A percentile compares a stretch with the other conserved stretches of the same genome.
These are phyloP conservation scores for Cruciata laevipes DNA, from an alignment of 257 asterid genomes.

Conservation along the genomic window DNA sequence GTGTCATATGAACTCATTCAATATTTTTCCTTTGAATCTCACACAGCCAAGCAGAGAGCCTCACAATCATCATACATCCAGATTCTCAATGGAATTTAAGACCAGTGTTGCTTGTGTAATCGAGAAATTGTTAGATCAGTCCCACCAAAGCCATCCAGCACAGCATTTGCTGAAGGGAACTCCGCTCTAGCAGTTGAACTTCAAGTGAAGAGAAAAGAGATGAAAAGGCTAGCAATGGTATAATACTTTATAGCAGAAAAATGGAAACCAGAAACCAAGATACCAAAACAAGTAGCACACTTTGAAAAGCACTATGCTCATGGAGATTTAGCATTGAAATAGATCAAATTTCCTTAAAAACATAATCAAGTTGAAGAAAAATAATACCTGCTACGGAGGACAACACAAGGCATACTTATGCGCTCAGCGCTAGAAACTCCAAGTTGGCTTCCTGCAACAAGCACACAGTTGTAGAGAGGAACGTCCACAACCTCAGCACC, in stretches of 20 bases:
- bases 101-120: conserved; percentile 34
- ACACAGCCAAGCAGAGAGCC: background rate
- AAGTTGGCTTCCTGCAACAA: conserved; percentile 76
- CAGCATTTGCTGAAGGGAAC: conserved; percentile 55
- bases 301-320: background rate
- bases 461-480: conserved; percentile 52
- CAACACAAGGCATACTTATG: conserved; percentile 74
- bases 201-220: conserved; percentile 1
- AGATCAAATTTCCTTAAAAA: background rate
- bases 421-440: conserved; percentile 84
- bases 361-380: background rate
- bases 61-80: background rate
- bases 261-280: background rate
- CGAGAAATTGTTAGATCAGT: conserved; percentile 59
- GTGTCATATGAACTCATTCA: too few relatives aligned
- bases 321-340: background rate
- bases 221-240: background rate
- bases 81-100: conserved; percentile 14
- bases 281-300: background rate
- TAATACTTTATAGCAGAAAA: background rate
- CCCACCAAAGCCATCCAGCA: conserved; percentile 87
- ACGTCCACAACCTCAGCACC: conserved; percentile 70
- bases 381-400: conserved; percentile 85
- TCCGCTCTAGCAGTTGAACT: conserved; percentile 83
- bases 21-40: background rate